Evolutionary conservation across 352 stramenopile genomes (phyloP).

Genomic region (Pythium myriotylum): DNA sequence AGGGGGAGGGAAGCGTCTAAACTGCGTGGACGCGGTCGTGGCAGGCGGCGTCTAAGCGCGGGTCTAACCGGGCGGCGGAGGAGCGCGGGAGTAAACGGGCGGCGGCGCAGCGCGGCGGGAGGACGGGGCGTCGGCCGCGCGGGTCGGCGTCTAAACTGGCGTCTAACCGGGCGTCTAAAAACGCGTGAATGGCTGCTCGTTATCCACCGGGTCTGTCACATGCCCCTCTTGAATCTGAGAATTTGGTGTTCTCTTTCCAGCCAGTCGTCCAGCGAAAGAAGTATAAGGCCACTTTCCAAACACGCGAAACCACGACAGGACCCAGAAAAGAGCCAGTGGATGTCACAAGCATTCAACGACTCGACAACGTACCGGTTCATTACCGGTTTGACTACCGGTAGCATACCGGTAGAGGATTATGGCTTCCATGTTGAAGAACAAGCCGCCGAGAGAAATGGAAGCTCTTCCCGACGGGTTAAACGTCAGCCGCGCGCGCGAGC

Average conservation of each 20-base stretch:
- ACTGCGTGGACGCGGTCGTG: too few species aligned
- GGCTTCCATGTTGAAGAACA: conserved; percentile 6
- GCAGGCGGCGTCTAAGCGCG: too few species aligned
- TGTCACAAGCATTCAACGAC: not conserved
- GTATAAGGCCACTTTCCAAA: conserved; percentile 9
- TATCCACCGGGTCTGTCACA: conserved; percentile 14
- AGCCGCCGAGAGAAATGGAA: not conserved
- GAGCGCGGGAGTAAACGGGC: not conserved
- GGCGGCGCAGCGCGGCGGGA: not conserved
- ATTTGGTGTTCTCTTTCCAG: too few species aligned
- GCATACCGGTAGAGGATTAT: not conserved
- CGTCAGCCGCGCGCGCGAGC: not conserved
- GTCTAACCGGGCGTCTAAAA: not conserved
- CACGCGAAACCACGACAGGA: conserved; percentile 1
- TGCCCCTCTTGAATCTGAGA: conserved; percentile 1
- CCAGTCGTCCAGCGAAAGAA: not conserved
- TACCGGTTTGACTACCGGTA: not conserved
- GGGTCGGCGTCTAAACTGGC: too few species aligned
- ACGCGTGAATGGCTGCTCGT: conserved; percentile 13
- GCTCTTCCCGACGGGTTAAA: too few species aligned
- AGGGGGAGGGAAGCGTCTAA: not conserved
- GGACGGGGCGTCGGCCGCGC: not conserved
- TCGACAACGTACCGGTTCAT: not conserved
- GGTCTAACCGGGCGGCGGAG: not conserved
- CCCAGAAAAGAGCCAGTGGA: conserved; percentile 21